These are phyloP conservation scores for Solanum okadae DNA, from an alignment of 257 asterid genomes.

Conservation along the genomic window DNA sequence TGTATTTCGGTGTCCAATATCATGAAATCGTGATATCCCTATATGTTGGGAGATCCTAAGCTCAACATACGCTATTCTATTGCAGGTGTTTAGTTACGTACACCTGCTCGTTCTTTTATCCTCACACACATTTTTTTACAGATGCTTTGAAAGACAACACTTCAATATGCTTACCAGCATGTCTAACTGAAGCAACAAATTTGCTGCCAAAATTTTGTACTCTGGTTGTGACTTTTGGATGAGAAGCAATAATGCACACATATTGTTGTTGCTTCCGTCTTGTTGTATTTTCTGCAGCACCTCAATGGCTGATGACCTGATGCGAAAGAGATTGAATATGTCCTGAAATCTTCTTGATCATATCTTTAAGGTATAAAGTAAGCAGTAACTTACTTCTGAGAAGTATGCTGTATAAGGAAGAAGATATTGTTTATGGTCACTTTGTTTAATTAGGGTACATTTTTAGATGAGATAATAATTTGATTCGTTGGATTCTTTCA, in stretches of 20 bases:
- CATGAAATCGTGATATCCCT: not conserved
- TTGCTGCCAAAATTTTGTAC: conserved; percentile 69
- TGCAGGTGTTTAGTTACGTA: not conserved
- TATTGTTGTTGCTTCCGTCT: conserved; percentile 46
- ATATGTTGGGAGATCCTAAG: not conserved
- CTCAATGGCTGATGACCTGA: conserved; percentile 54
- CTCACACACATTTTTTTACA: not conserved
- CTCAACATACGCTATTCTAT: not conserved
- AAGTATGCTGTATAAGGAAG: not conserved
- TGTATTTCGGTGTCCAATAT: not conserved
- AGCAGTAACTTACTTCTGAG: not conserved
- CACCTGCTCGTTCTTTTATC: not conserved
- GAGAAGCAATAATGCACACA: conserved; percentile 46
- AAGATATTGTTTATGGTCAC: not conserved
- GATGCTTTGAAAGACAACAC: not conserved
- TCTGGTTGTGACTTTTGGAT: conserved; percentile 52
- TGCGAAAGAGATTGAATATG: not conserved
- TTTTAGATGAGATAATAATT: not conserved
- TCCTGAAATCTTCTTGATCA: not conserved
- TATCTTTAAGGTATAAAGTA: not conserved
- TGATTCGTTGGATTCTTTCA: not conserved
- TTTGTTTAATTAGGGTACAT: not conserved
- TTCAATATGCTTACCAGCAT: conserved; percentile 42
- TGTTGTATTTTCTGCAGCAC: conserved; percentile 60
- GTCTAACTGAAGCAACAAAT: conserved; percentile 69